Base-by-base conservation (phyloP, 169 alveolate species). In the Eimeria necatrix region DNA sequence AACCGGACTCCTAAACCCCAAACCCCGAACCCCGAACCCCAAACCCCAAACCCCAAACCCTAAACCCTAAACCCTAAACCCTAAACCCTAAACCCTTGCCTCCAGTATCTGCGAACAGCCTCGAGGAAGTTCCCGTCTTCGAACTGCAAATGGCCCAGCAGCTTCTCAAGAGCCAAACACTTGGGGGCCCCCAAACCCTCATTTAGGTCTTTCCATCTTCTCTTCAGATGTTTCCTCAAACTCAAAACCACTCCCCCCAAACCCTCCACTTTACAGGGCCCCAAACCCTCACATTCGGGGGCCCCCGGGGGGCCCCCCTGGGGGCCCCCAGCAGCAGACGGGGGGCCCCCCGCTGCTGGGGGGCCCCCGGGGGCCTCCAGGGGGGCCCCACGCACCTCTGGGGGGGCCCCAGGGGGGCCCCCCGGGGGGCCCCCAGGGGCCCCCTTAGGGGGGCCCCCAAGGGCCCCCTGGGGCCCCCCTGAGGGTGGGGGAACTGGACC, bases 71-170 rank as follows among this genome's bases (percentile, higher is more conserved):
- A 12, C 78, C 78, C 78, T 73, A 73, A 73, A 24, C 56, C 84
- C 53, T 73, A 56, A 56, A 8, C 48, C 48, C 56, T 32, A 46
- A 41, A 5, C 51, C n/a, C 76, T 26, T 2, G 49, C 87, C 87
- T 68, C 87, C 87, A 88, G 60, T 68, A 71, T 12, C 51, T 78
- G 14, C 74, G 68, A 18, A 88, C 32, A 41, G 94, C 85, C 2
- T 70, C 76, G 3, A 41, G 22, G 24, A 8, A 88, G 87, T 49
- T 12, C 12, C 52, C 87, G 7, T 14, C 60, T 52, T 88, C 87
- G 59, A 88, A 71, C 48, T 24, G 24, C 7, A 70, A 61, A 41
- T 71, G 94, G 14, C 94, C 94, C 8, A 70, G 87, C 64, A 88
- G 53, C 46, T 68, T 70, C 87, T 68, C 94, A 61, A 68, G 32